phyloP scores from a whole-genome alignment of 2,329 filamentous ascomycete species.

The Drechslerella dactyloides region DNA sequence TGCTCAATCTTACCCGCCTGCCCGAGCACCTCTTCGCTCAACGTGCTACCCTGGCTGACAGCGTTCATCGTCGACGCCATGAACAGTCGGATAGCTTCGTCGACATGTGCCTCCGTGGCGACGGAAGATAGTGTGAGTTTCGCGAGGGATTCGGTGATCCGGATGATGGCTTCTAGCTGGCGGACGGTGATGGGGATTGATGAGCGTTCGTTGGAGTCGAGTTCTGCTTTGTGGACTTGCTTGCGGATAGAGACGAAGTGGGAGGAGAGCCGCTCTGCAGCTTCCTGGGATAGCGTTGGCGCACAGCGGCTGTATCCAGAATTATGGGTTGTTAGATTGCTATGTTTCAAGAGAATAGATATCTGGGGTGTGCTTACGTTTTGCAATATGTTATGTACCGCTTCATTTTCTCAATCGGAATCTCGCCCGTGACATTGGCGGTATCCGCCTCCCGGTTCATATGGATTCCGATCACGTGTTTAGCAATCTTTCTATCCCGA shows the following conservation, averaged over 20 bases:
- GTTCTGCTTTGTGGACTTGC: constrained; percentile 88
- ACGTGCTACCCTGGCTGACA: constrained; percentile 83
- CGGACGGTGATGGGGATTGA: constrained; percentile 97
- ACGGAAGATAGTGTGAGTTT: constrained; percentile 86
- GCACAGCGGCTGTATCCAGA: constrained; percentile 74
- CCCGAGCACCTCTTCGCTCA: constrained; percentile 86
- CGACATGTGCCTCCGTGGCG: constrained; percentile 88
- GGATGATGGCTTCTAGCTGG: constrained; percentile 94
- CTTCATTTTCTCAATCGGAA: constrained; percentile 95
- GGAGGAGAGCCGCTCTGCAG: constrained; percentile 92
- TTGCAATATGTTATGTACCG: constrained; percentile 97
- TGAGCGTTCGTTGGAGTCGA: constrained; percentile 86
- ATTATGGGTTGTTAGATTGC: constrained; percentile 56
- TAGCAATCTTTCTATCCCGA: constrained; percentile 90
- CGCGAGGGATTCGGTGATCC: constrained; percentile 93
- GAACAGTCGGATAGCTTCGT: constrained; percentile 97
- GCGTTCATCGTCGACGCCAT: constrained; percentile 97
- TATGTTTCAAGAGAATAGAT: neutral
- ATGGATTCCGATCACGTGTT: constrained; percentile 95
- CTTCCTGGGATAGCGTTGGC: constrained; percentile 85
- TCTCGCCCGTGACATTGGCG: constrained; percentile 77
- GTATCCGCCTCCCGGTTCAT: constrained; percentile 73
- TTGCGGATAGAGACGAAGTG: constrained; percentile 96
- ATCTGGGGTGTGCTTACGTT: constrained; percentile 66
- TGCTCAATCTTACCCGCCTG: constrained; percentile 86